phyloP scores from a whole-genome alignment of 768 basidiomycete genomes.

The Mycena leptocephala region DNA sequence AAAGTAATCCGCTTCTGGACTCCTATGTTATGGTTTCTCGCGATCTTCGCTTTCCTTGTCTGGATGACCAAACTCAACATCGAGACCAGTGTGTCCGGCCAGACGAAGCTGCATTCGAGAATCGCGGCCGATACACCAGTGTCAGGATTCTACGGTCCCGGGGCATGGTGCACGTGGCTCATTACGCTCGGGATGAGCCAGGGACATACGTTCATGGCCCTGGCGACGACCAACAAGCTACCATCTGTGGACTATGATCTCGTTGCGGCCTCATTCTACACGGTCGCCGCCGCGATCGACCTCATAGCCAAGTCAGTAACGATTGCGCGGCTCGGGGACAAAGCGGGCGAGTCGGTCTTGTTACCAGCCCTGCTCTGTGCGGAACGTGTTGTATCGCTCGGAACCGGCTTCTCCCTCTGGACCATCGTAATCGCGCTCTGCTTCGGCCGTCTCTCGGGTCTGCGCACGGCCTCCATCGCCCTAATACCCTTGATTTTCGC shows the following conservation, averaged over 20 bases:
- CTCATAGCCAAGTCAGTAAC: neutral
- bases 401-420: neutral
- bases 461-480: neutral
- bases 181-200: conserved; percentile 17
- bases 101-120: neutral
- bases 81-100: no score
- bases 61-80: no score
- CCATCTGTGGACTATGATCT: conserved; percentile 7
- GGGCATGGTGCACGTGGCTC: neutral
- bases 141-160: conserved; percentile 17
- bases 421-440: neutral
- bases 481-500: neutral
- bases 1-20: no score
- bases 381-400: conserved; percentile 1
- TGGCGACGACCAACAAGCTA: neutral
- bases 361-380: neutral
- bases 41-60: no score
- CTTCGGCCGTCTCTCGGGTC: no score
- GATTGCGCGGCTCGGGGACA: neutral
- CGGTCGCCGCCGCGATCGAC: neutral
- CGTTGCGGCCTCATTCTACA: neutral
- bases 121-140: conserved; percentile 8
- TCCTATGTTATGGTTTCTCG: neutral
- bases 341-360: neutral
- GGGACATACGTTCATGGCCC: neutral